phyloP scores from a whole-genome alignment of 2,329 filamentous ascomycete genomes.

The Apiospora arundinis region DNA sequence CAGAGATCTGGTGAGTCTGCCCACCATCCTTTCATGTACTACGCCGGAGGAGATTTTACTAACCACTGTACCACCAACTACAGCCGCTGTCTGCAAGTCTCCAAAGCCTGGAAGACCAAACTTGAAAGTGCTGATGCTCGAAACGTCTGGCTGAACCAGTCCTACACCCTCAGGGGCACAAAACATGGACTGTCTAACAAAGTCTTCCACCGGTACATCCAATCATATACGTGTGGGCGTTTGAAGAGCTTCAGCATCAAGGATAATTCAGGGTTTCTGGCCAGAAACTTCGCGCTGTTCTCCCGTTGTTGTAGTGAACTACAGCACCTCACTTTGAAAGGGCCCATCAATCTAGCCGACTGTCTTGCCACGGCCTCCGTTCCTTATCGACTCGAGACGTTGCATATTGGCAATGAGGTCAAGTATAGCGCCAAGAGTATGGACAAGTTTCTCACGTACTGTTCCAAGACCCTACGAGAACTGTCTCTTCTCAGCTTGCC shows the following conservation, averaged over 20 bases:
- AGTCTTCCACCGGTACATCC: conserved; percentile 15
- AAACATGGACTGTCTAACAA: background rate
- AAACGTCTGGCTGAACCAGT: conserved; percentile 34
- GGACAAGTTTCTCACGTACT: background rate
- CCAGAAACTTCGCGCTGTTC: background rate
- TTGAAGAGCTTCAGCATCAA: background rate
- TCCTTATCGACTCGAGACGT: background rate
- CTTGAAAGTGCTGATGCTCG: conserved; percentile 25
- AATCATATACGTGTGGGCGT: background rate
- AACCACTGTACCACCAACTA: background rate
- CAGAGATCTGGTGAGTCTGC: background rate
- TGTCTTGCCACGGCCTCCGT: background rate
- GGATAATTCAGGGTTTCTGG: background rate
- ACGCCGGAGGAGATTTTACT: background rate
- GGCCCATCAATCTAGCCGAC: background rate
- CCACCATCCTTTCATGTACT: background rate
- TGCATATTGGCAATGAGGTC: background rate
- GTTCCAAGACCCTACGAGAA: background rate
- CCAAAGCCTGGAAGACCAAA: conserved; percentile 33
- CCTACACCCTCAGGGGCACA: conserved; percentile 7
- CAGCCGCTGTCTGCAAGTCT: conserved; percentile 33
- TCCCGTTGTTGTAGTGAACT: conserved; percentile 2
- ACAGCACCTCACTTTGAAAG: conserved; percentile 8
- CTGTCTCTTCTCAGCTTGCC: background rate
- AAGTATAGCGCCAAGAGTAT: background rate